phyloP scores from a whole-genome alignment of 108 stramenopile species.

The Cyclotella sp. region DNA sequence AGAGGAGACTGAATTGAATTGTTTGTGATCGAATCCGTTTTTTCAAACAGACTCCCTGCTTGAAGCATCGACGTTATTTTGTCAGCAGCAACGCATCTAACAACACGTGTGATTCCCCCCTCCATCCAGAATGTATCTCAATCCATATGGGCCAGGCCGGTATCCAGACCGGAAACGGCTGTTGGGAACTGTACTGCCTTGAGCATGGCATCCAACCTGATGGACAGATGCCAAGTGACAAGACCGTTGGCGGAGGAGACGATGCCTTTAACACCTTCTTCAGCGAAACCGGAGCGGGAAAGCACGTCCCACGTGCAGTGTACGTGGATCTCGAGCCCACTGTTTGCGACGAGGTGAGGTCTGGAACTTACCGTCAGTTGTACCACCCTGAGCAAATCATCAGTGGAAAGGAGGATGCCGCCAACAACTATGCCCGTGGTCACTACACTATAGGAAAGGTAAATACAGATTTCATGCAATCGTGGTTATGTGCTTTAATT shows the following conservation, averaged over 20 bases:
- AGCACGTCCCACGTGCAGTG: constrained; percentile 98
- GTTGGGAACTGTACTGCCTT: constrained; percentile 99
- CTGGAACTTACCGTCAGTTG: constrained; percentile 89
- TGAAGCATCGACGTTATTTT: not conserved
- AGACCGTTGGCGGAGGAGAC: constrained; percentile 78
- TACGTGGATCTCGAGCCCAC: constrained; percentile 98
- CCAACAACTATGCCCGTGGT: constrained; percentile 99
- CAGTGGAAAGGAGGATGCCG: constrained; percentile 99
- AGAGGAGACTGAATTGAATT: too few relatives aligned
- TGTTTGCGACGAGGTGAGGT: constrained; percentile 95
- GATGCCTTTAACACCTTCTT: constrained; percentile 98
- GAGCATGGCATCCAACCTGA: constrained; percentile 98
- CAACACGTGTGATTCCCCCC: constrained; percentile 1
- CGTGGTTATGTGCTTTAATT: not conserved
- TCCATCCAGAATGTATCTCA: constrained; percentile 78
- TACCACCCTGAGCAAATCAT: constrained; percentile 99
- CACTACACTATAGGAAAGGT: constrained; percentile 99
- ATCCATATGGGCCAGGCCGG: constrained; percentile 95
- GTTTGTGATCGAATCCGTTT: not conserved
- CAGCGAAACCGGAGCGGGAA: constrained; percentile 96
- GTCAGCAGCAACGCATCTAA: not conserved
- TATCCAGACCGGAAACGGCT: constrained; percentile 96
- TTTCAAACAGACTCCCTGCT: not conserved
- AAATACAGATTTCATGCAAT: not conserved
- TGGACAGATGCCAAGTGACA: constrained; percentile 91